Percentiles rank a stretch among this genome's conserved stretches.
Conservation (phyloP, 2,329 filamentous ascomycete genomes). For the Chaetothyriales sp. region DNA sequence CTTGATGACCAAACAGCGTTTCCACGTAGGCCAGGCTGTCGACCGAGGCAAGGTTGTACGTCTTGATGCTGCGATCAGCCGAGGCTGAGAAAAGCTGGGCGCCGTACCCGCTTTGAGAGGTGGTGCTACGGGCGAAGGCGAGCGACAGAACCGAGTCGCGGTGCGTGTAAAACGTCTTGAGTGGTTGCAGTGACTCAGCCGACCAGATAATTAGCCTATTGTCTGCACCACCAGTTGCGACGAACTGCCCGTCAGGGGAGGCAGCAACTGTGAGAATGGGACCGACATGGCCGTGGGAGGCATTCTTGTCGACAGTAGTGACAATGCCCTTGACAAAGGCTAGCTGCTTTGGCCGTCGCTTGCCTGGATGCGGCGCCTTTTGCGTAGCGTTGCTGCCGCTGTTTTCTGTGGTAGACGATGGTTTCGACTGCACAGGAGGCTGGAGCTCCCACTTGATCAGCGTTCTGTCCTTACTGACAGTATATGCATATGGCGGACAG, state of each 20-base stretch:
- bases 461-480: constrained; percentile 68
- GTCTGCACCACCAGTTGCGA: constrained; percentile 81
- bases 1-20: constrained; percentile 90
- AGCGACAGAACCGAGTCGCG: constrained; percentile 73
- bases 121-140: constrained; percentile 66
- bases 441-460: constrained; percentile 82
- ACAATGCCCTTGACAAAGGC: constrained; percentile 35
- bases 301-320: constrained; percentile 24
- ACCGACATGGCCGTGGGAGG: constrained; percentile 58
- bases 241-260: constrained; percentile 74
- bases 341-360: constrained; percentile 29
- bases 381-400: constrained; percentile 26
- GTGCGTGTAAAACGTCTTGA: constrained; percentile 81
- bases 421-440: constrained; percentile 20
- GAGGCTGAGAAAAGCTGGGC: constrained; percentile 89
- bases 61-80: constrained; percentile 83
- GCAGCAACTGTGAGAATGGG: constrained; percentile 72
- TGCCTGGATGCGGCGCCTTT: constrained; percentile 32
- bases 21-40: constrained; percentile 89
- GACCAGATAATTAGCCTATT: constrained; percentile 78
- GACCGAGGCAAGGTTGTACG: constrained; percentile 56
- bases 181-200: constrained; percentile 57
- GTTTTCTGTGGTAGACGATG: neutral
- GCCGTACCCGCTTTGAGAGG: constrained; percentile 30
- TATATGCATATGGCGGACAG: constrained; percentile 69